Conservation (phyloP, 345 rosid genomes). For the Reutealis trisperma region DNA sequence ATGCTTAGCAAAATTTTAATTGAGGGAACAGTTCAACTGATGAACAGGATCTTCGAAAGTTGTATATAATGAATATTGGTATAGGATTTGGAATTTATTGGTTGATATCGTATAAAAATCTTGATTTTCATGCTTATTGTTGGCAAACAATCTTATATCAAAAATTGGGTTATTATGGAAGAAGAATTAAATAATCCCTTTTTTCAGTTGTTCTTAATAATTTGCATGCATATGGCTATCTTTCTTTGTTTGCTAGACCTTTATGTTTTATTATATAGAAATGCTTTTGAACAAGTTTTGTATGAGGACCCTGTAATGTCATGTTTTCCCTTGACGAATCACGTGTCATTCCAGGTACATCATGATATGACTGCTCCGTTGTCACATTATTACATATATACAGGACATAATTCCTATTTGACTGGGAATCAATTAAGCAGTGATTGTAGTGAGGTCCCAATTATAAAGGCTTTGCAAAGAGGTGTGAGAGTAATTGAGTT, state of each 20-base stretch:
- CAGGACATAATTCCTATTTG: constrained; percentile 92
- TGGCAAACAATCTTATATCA: no score
- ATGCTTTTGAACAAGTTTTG: constrained; percentile 9
- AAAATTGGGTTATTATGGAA: no score
- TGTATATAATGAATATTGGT: no score
- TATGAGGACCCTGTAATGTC: not conserved
- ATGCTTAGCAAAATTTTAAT: no score
- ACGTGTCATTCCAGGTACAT: constrained; percentile 62
- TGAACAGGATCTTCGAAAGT: no score
- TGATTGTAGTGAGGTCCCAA: constrained; percentile 90
- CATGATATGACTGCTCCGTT: constrained; percentile 84
- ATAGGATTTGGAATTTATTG: no score
- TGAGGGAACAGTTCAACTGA: no score
- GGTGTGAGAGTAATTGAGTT: constrained; percentile 94
- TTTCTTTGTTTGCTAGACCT: not conserved
- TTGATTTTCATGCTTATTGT: no score
- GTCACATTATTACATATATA: constrained; percentile 85
- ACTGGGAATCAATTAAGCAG: constrained; percentile 95
- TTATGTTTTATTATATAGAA: not conserved
- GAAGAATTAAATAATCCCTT: no score
- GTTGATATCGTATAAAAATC: no score
- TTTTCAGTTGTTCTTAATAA: no score
- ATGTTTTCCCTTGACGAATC: constrained; percentile 16
- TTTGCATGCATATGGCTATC: no score
- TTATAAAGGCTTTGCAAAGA: constrained; percentile 66